A percentile compares a stretch with the other conserved stretches of the same genome.
phyloP scores from a whole-genome alignment of 345 rosid species.

The Microthlaspi erraticum region DNA sequence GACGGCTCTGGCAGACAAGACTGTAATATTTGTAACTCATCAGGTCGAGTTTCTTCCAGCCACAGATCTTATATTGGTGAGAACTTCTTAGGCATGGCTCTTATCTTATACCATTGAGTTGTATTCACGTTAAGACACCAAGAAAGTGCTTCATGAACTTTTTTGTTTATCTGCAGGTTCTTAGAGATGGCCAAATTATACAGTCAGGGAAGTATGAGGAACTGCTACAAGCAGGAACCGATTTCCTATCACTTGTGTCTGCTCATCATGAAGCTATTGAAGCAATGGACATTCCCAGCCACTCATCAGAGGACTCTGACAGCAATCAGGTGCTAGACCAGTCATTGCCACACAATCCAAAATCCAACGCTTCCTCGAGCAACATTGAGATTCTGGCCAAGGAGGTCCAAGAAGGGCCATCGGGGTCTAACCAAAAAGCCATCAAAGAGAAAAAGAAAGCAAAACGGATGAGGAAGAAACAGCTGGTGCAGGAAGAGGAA shows the following conservation, averaged over 20 bases:
- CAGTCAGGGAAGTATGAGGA: background rate
- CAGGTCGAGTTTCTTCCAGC: conserved; percentile 18
- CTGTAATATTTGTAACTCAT: background rate
- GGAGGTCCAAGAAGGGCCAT: background rate
- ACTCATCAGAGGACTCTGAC: background rate
- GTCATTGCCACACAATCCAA: conserved; percentile 8
- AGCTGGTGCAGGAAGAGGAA: background rate
- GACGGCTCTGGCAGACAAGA: background rate
- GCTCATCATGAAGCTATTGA: background rate
- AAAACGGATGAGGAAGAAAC: background rate
- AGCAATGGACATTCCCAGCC: background rate
- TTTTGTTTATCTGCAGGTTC: conserved; percentile 4
- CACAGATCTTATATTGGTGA: conserved; percentile 12
- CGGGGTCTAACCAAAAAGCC: background rate
- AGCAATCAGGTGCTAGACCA: conserved; percentile 3
- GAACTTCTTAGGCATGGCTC: background rate
- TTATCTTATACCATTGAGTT: background rate
- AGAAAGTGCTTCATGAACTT: background rate
- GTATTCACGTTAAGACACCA: background rate
- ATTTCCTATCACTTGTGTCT: background rate
- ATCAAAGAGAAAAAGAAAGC: background rate
- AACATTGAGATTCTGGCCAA: background rate
- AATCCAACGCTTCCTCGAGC: background rate
- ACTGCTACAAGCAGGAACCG: background rate
- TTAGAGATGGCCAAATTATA: background rate